phyloP scores from a whole-genome alignment of 2,329 filamentous ascomycete species.

The Calonectria pseudoreteaudii region DNA sequence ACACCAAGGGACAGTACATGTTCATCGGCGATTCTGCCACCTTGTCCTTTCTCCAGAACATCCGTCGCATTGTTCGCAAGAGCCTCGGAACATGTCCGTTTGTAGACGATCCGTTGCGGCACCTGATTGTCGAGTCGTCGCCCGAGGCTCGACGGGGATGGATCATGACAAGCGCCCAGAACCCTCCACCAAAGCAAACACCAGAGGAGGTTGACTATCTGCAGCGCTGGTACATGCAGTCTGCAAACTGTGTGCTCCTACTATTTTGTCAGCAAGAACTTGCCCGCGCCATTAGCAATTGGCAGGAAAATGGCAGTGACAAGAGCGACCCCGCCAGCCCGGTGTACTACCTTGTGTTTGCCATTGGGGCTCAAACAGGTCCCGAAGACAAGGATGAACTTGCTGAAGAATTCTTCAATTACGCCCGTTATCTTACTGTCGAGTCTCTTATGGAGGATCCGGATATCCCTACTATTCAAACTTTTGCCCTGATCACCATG shows the following conservation, averaged over 20 bases:
- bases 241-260: constrained; percentile 41
- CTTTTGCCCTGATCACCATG: constrained; percentile 50
- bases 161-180: constrained; percentile 39
- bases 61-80: constrained; percentile 46
- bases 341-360: constrained; percentile 45
- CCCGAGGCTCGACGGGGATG: constrained; percentile 45
- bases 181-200: constrained; percentile 39
- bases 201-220: constrained; percentile 42
- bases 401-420: constrained; percentile 49
- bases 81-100: constrained; percentile 47
- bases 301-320: constrained; percentile 43
- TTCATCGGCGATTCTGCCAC: constrained; percentile 53
- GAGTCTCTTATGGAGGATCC: constrained; percentile 51
- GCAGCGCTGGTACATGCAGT: constrained; percentile 47
- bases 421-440: constrained; percentile 49
- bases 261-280: constrained; percentile 49
- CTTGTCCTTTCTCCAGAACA: constrained; percentile 49
- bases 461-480: constrained; percentile 47
- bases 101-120: constrained; percentile 49
- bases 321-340: constrained; percentile 32
- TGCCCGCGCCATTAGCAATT: constrained; percentile 37
- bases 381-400: constrained; percentile 48
- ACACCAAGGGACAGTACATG: constrained; percentile 48
- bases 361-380: constrained; percentile 48
- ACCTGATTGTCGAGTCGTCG: constrained; percentile 48